Evolutionary conservation across 2,329 filamentous ascomycete species (phyloP), one percentile per base, ranked within the genome.

Genomic region (Sporothrix globosa): DNA sequence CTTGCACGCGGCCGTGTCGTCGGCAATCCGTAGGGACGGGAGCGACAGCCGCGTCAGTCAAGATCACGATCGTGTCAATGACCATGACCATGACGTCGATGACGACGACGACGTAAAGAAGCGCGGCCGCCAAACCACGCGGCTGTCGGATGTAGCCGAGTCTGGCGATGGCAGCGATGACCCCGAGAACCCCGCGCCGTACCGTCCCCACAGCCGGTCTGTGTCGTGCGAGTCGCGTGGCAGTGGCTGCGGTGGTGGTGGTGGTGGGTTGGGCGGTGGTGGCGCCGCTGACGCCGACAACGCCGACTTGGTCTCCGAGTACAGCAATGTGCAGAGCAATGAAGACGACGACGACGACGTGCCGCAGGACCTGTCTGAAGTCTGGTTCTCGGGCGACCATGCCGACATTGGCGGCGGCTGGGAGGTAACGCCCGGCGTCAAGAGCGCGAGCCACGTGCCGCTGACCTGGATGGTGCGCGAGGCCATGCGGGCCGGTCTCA

Each of bases 311-410:
- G 41, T 41, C 0, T 72, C 71, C 52, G 71, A 71, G 17, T 61
- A 19, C 74, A 75, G 60, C 74, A 68, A 21, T 77, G 78, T 4
- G 68, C 72, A 2, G 73, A 72, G 1, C 73, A 34, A 34, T 9
- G 34, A 34, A 5, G 5, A 82, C 0, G 81, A 83, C 6, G 81
- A 84, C 10, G 82, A 85, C 27, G 82, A 83, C 2, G 80, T 78
- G 0, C 82, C 84, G 0, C 91, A 94, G 76, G 91, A 95, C 74
- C 90, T 95, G 63, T 86, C 92, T 71, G 92, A 96, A 75, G 86
- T 95, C 0, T 92, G 90, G 90, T 96, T 96, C 75, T 84, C 91
- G 0, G 92, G 92, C 10, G 89, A 90, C 13, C 92, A 96, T 73
- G 92, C 88, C 1, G 92, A 95, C 73, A 88, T 94, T 41, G 92